Base-by-base conservation (phyloP, 2,329 filamentous ascomycete genomes). In the Thelonectria discophora region DNA sequence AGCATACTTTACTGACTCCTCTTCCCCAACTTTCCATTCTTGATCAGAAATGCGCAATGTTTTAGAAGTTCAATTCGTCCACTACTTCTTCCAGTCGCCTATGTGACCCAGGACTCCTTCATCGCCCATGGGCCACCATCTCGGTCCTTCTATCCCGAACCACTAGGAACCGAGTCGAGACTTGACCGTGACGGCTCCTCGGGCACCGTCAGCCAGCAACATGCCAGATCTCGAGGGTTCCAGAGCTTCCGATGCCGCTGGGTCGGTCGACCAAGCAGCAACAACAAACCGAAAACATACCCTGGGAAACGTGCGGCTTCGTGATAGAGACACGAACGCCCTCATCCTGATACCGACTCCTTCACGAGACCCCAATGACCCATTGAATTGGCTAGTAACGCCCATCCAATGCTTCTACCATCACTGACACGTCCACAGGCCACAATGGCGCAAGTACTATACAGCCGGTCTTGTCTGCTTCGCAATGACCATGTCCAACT, bases 401-500 rank as follows among this genome's bases (percentile, higher is more conserved):
- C 11, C n/a, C 42, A 5, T 7, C 17, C 69, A 65, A 70, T 69
- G 55, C 45, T 17, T 30, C 21, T 47, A 42, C 3, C 39, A 9
- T 20, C 18, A 15, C 47, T 63, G 69, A 57, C 20, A 60, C 13
- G 11, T 20, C 49, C 32, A 9, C 34, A 81, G 79, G 81, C 74
- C 78, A 24, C 74, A 78, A 73, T 73, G 76, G 65, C 82, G 80
- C 65, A 82, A 84, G 52, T 77, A 79, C 62, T 86, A 84, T 69
- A 81, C 82, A 39, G 82, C 83, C 9, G 68, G 74, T 49, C 73
- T 84, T 13, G 78, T 85, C 34, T 85, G 81, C 68, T 62, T 81
- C 3, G 82, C 84, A 54, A 85, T 86, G 76, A 77, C 84, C 62
- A 78, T 86, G 72, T 84, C 79, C 73, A 86, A 86, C 71, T 86